These are phyloP conservation scores for Chaetoceros tenuissimus DNA, from an alignment of 108 stramenopile genomes.

Conservation along the genomic window DNA sequence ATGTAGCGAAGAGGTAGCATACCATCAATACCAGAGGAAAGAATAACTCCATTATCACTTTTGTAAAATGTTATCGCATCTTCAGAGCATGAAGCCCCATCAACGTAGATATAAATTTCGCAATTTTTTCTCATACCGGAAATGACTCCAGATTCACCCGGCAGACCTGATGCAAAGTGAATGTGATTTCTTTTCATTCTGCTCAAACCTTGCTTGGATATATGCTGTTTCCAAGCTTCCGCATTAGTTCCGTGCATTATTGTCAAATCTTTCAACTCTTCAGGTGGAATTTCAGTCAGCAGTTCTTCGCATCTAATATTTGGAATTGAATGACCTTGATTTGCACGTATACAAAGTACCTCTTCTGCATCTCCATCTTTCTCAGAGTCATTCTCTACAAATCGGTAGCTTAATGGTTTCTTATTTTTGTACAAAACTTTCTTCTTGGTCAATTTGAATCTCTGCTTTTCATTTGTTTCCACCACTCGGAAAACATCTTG, in stretches of 20 bases:
- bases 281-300: constrained; percentile 31
- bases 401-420: neutral
- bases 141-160: constrained; percentile 44
- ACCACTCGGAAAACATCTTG: constrained; percentile 51
- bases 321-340: constrained; percentile 72
- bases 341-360: constrained; percentile 72
- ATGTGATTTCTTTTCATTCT: constrained; percentile 75
- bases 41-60: constrained; percentile 67
- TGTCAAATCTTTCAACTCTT: constrained; percentile 28
- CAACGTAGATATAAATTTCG: constrained; percentile 59
- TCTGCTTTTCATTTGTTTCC: constrained; percentile 54
- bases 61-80: constrained; percentile 55
- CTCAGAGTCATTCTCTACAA: neutral
- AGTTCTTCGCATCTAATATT: constrained; percentile 40
- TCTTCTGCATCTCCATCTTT: constrained; percentile 2
- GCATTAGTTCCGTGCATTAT: constrained; percentile 70
- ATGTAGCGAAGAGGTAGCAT: constrained; percentile 57
- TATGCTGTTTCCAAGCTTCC: constrained; percentile 51
- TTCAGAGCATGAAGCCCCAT: constrained; percentile 44
- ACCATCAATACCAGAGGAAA: constrained; percentile 63
- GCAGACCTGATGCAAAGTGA: constrained; percentile 72
- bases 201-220: constrained; percentile 44
- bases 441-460: constrained; percentile 43
- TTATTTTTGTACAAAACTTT: neutral
- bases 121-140: constrained; percentile 71